These are phyloP conservation scores for Neurospora sp. DNA, from an alignment of 2,329 filamentous ascomycete species.

Conservation along the genomic window DNA sequence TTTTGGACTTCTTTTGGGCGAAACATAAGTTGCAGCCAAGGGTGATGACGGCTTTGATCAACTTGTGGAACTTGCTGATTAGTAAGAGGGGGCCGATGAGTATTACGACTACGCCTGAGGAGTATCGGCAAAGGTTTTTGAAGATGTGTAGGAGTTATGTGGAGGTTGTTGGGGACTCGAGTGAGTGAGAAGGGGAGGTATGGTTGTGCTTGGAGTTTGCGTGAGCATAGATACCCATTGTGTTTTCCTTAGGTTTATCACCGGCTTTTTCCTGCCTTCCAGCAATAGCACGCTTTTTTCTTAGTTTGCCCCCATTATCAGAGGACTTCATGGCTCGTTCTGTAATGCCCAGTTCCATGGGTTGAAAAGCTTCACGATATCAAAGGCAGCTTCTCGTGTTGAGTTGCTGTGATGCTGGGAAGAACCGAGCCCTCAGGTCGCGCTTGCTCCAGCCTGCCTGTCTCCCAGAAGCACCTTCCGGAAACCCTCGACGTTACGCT, in stretches of 20 bases:
- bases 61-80: slow-evolving; percentile 49
- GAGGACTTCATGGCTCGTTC: too few species aligned
- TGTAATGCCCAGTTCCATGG: neutral
- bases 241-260: neutral
- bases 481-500: neutral
- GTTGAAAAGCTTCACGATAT: neutral
- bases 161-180: slow-evolving; percentile 19
- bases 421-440: neutral
- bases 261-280: neutral
- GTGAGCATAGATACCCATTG: neutral
- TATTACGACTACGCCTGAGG: slow-evolving; percentile 58
- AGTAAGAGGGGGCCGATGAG: slow-evolving; percentile 61
- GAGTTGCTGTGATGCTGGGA: neutral
- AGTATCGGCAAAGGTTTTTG: slow-evolving; percentile 50
- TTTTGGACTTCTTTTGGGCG: slow-evolving; percentile 72
- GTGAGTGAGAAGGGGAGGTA: neutral
- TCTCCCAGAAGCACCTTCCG: neutral
- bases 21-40: slow-evolving; percentile 59
- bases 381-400: neutral
- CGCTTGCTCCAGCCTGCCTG: neutral
- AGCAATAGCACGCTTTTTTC: neutral
- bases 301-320: too few species aligned
- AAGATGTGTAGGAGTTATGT: slow-evolving; percentile 32
- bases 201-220: neutral
- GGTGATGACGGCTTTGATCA: slow-evolving; percentile 55